Base-by-base conservation (phyloP, 2,329 filamentous ascomycete species). In the Fusarium citri region DNA sequence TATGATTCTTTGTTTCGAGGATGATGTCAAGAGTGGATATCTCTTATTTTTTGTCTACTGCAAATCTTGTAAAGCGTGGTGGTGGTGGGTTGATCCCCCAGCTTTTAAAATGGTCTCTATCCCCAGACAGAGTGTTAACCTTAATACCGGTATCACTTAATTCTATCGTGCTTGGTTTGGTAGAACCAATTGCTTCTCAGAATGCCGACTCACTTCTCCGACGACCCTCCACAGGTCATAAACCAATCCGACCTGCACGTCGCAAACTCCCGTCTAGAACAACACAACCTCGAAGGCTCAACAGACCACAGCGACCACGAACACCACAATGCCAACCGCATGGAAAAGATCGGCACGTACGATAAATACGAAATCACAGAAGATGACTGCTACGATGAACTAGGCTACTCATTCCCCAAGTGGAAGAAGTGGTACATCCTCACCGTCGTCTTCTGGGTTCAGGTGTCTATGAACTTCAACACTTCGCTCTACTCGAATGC, bases 381-480 rank as follows among this genome's bases (percentile, higher is more conserved):
- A 53, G 80, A 83, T 34, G 89, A 91, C 71, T 92, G 89, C 79
- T 90, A 89, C 77, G 83, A 87, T 22, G 84, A 92, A 74, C 83
- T 93, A 1, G 90, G 89, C 54, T 92, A 85, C 76, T 82, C 83
- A 11, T 93, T 87, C 68, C 81, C 89, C 0, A 77, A 69, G 15
- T 85, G 80, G 81, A 91, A 88, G 80, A 93, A 93, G 80, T 93
- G 91, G 91, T 87, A 83, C 74, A 91, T 93, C 72, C 85, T 93
- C 59, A 85, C 85, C n/a, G 85, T 92, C 76, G 91, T 93, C 77
- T 92, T 92, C 81, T 81, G 90, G 72, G 90, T 93, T 7, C 91
- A 93, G 76, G 87, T 89, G 3, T 92, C 91, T 6, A 93, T 93
- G 91, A 93, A 93, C 82, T 92, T 93, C 83, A 93, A 93, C 81